Conservation (phyloP, 73 alveolate genomes). For the Symbiodinium pilosum region DNA sequence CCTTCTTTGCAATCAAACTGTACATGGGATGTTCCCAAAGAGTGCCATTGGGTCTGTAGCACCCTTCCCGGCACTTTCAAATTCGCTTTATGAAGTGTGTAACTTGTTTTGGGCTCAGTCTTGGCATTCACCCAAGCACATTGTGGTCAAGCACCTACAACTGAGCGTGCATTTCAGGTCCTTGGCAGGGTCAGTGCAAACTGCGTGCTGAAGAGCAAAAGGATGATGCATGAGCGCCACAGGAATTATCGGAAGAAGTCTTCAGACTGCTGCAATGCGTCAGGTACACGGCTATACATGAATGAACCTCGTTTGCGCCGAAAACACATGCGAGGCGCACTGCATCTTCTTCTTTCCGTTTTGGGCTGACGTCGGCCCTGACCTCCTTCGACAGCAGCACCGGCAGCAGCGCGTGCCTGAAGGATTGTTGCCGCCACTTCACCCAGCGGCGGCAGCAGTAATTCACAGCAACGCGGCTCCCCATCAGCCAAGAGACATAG, state of each 20-base stretch:
- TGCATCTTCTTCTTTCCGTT: not conserved
- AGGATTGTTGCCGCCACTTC: not conserved
- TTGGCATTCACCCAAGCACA: not conserved
- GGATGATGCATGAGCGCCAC: too few species aligned
- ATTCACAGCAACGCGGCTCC: not conserved
- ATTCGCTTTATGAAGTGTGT: not conserved
- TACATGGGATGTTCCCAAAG: not conserved
- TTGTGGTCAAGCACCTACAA: not conserved
- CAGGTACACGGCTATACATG: not conserved
- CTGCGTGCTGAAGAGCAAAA: not conserved
- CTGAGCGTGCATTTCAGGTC: too few species aligned
- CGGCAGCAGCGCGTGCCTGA: conserved; percentile 7
- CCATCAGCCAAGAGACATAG: not conserved
- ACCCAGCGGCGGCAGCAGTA: not conserved
- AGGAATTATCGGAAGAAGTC: too few species aligned
- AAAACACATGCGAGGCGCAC: not conserved
- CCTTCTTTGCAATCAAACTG: not conserved
- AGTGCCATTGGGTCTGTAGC: not conserved
- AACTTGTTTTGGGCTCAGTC: not conserved
- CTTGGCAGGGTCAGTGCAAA: not conserved
- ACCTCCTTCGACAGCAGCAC: not conserved
- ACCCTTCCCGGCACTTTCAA: not conserved
- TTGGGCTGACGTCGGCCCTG: not conserved
- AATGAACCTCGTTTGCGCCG: not conserved
- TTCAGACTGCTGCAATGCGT: not conserved